phyloP scores from a whole-genome alignment of 106 monocot genomes.

The Acorus gramineus region DNA sequence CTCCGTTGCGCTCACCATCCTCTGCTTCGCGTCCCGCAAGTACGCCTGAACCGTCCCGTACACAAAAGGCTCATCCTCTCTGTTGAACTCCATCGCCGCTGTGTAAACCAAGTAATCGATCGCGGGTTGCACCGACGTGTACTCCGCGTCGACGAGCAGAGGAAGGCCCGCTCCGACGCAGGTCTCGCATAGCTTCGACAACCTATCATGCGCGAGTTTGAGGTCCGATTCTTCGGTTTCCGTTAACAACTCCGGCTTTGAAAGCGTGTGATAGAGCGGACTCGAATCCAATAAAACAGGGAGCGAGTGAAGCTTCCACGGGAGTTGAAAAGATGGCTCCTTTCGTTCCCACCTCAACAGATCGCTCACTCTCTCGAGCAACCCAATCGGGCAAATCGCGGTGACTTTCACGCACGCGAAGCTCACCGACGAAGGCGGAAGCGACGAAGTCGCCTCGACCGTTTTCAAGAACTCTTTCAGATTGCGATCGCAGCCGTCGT shows the following conservation, averaged over 20 bases:
- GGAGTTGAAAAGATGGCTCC: constrained; percentile 29
- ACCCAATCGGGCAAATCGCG: constrained; percentile 66
- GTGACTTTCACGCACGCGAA: constrained; percentile 86
- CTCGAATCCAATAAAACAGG: constrained; percentile 49
- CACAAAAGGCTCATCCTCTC: constrained; percentile 32
- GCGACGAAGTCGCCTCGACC: constrained; percentile 44
- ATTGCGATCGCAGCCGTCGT: constrained; percentile 50
- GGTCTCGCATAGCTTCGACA: constrained; percentile 33
- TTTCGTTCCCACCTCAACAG: constrained; percentile 66
- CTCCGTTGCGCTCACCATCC: constrained; percentile 34
- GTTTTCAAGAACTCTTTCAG: constrained; percentile 44
- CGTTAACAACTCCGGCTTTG: constrained; percentile 38
- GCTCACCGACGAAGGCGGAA: constrained; percentile 62
- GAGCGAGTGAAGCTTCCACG: constrained; percentile 55
- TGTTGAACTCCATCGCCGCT: constrained; percentile 51
- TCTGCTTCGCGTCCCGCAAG: constrained; percentile 61
- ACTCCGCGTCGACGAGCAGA: constrained; percentile 86
- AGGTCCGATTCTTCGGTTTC: constrained; percentile 46
- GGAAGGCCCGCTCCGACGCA: constrained; percentile 44
- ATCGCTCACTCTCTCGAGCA: constrained; percentile 71
- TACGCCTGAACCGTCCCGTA: constrained; percentile 80
- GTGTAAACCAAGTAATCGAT: constrained; percentile 79
- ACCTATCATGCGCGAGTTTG: constrained; percentile 30
- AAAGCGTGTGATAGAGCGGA: constrained; percentile 58
- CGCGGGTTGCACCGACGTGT: constrained; percentile 88